phyloP scores from a whole-genome alignment of 495 filamentous ascomycete genomes.

The Immersiella caudata region DNA sequence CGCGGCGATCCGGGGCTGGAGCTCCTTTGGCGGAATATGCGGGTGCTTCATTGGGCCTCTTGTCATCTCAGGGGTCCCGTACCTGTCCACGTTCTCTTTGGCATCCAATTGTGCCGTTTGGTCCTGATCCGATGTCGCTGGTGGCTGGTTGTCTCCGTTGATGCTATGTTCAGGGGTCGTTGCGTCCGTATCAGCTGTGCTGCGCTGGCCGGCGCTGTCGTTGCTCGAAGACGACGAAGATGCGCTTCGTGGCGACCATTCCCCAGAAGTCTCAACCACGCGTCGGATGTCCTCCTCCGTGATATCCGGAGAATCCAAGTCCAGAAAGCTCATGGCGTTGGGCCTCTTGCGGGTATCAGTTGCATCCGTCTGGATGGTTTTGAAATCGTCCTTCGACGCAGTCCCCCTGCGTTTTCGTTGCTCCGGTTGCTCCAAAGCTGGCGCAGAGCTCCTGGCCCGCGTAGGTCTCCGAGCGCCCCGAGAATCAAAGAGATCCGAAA shows the following conservation, averaged over 20 bases:
- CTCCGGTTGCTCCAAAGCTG: background rate
- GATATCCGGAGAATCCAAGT: slow-evolving; percentile 36
- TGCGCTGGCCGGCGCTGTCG: slow-evolving; percentile 40
- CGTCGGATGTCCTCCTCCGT: slow-evolving; percentile 38
- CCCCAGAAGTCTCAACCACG: slow-evolving; percentile 32
- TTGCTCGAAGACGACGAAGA: slow-evolving; percentile 41
- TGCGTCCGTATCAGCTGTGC: slow-evolving; percentile 46
- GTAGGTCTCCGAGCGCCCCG: background rate
- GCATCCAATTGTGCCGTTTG: background rate
- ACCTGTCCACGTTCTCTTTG: slow-evolving; percentile 15
- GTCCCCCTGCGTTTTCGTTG: background rate
- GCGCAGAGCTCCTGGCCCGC: background rate
- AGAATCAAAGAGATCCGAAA: background rate
- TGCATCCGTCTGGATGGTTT: background rate
- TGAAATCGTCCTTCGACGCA: background rate
- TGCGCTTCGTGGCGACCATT: slow-evolving; percentile 36
- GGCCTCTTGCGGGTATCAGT: slow-evolving; percentile 17
- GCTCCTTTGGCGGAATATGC: slow-evolving; percentile 33
- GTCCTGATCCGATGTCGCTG: background rate
- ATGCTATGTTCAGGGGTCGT: slow-evolving; percentile 48
- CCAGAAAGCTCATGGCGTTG: slow-evolving; percentile 40
- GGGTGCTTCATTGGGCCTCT: slow-evolving; percentile 34
- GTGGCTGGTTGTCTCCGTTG: slow-evolving; percentile 27
- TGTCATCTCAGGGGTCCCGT: slow-evolving; percentile 41
- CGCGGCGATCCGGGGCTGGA: slow-evolving; percentile 34